Base-by-base conservation (phyloP, 2,329 filamentous ascomycete genomes). In the Fusarium sp. region DNA sequence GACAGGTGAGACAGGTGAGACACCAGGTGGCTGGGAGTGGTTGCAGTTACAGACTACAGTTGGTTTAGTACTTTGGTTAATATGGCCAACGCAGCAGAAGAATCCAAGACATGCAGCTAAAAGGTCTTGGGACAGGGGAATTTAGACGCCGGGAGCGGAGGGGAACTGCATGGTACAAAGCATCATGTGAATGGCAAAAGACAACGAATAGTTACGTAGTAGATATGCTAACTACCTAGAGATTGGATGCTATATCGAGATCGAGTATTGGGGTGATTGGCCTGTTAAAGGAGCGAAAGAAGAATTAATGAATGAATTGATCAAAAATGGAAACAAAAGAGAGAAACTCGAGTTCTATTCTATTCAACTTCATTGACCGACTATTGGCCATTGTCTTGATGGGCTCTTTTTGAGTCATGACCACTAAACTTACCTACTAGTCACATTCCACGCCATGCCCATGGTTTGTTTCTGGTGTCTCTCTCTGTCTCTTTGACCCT, bases 401-500 rank as follows among this genome's bases (percentile, higher is more conserved):
- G 28, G 28, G 10, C 10, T 39, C n/a, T 17, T 54, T 70, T 73
- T 73, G 72, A 74, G 72, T 74, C 72, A 73, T 68, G 62, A 49
- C 56, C 56, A 52, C 65, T 60, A 28, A 28, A 28, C 10, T 28
- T 28, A 28, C 7, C 24, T 24, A 61, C 24, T 24, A 61, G 57
- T 72, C 72, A 74, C 72, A 74, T 74, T 74, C 72, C 72, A 70
- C 57, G 59, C 62, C 68, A 58, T 57, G 60, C 24, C 33, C 39
- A 62, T 43, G 26, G 26, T 26, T 26, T 26, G 26, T 26, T 26
- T 9, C 8, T 26, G 26, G 26, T 26, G 6, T 26, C 26, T 30
- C 10, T 62, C 56, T 32, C 28, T 62, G 53, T 71, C 65, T 73
- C 55, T 71, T 46, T 37, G 56, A 55, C 52, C 32, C n/a, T 32